Evolutionary conservation across 2,329 filamentous ascomycete genomes (phyloP).

Genomic region (Paecilomyces fulvus): DNA sequence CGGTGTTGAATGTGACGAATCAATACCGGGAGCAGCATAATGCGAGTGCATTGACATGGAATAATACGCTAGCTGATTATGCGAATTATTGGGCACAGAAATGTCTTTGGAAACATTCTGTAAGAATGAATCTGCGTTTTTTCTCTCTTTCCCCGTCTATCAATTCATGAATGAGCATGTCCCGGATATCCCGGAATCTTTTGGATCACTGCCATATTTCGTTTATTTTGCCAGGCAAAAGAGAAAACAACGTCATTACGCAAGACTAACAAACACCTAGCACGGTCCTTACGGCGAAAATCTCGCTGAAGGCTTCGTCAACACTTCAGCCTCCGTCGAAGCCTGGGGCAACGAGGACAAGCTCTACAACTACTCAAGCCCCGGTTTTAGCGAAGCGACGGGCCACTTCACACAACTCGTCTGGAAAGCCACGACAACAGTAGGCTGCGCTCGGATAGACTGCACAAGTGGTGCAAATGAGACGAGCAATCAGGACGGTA

Average conservation of each 20-base stretch:
- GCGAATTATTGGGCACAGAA: conserved; percentile 43
- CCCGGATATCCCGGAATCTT: conserved; percentile 24
- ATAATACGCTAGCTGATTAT: conserved; percentile 51
- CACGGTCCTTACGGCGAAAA: conserved; percentile 65
- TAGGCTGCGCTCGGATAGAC: conserved; percentile 47
- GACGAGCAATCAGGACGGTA: conserved; percentile 20
- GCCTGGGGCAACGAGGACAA: conserved; percentile 57
- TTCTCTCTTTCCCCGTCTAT: not conserved
- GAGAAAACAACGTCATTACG: not conserved
- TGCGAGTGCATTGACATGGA: conserved; percentile 54
- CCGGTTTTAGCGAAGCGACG: conserved; percentile 51
- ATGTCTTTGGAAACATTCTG: conserved; percentile 38
- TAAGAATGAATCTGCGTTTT: conserved; percentile 7
- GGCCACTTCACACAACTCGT: conserved; percentile 69
- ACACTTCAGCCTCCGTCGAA: conserved; percentile 51
- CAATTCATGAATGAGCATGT: not conserved
- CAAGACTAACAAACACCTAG: conserved; percentile 13
- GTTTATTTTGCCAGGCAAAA: too few species aligned
- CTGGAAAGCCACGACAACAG: conserved; percentile 54
- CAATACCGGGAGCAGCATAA: conserved; percentile 56
- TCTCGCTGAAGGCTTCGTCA: conserved; percentile 58
- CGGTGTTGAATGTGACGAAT: conserved; percentile 60
- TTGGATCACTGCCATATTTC: not conserved
- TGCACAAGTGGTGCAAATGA: conserved; percentile 30
- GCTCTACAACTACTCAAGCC: conserved; percentile 51